Conservation (phyloP, 2,329 filamentous ascomycete species). For the Fusarium solani-melongenae region DNA sequence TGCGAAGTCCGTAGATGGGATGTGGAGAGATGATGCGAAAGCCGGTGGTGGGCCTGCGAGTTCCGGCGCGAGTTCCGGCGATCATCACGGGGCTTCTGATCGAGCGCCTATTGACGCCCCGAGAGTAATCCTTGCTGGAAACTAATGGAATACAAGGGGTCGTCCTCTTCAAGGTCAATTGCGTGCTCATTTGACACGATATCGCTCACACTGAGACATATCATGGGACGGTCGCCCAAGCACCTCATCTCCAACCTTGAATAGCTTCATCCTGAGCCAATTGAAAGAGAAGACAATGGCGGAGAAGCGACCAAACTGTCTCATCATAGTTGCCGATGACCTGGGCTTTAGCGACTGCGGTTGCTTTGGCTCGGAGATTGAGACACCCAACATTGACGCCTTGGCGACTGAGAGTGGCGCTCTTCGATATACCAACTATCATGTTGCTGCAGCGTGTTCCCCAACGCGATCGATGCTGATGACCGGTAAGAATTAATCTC, state of each 20-base stretch:
- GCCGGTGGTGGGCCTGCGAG: not conserved
- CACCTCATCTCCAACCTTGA: not conserved
- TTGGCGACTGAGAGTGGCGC: conserved; percentile 55
- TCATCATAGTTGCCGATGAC: conserved; percentile 50
- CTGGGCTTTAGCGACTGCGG: conserved; percentile 48
- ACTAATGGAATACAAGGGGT: not conserved
- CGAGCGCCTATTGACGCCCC: not conserved
- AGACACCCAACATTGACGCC: conserved; percentile 45
- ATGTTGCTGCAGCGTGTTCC: conserved; percentile 73
- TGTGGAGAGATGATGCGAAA: not conserved
- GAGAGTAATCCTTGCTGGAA: not conserved
- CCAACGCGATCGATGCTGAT: conserved; percentile 74
- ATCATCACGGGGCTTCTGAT: not conserved
- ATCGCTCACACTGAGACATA: not conserved
- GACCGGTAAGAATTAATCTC: conserved; percentile 51
- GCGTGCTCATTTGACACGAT: not conserved
- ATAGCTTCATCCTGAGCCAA: not conserved
- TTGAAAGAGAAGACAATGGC: not conserved
- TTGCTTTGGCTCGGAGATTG: conserved; percentile 48
- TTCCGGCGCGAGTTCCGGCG: not conserved
- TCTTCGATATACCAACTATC: conserved; percentile 72
- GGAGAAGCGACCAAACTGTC: conserved; percentile 47
- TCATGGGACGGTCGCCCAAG: not conserved
- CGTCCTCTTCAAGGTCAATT: not conserved
- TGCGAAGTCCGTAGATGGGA: not conserved